These are phyloP conservation scores for Wickerhamiella siamensis DNA, from an alignment of 805 yeast species.

Conservation along the genomic window DNA sequence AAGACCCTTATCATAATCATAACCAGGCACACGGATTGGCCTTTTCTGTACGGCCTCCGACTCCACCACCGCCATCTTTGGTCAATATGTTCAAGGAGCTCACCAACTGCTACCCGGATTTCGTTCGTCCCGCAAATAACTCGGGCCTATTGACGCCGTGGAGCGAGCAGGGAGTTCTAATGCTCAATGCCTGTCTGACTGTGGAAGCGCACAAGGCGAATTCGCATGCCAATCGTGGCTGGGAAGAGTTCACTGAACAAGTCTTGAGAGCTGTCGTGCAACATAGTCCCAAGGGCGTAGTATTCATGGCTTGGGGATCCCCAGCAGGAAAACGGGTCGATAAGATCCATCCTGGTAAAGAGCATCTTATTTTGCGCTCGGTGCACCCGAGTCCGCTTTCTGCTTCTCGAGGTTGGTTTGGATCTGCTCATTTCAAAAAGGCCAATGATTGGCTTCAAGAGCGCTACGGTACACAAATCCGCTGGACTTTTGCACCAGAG, in stretches of 20 bases:
- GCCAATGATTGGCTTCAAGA: conserved; percentile 64
- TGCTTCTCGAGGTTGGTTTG: conserved; percentile 77
- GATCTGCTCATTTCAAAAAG: conserved; percentile 53
- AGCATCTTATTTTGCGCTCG: conserved; percentile 40
- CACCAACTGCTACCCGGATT: conserved; percentile 51
- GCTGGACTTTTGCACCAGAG: conserved; percentile 39
- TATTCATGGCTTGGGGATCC: conserved; percentile 68
- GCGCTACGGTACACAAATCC: conserved; percentile 36
- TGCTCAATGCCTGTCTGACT: conserved; percentile 78
- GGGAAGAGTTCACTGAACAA: conserved; percentile 79
- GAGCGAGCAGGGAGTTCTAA: conserved; percentile 77
- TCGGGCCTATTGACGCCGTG: conserved; percentile 64
- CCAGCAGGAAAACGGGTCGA: conserved; percentile 55
- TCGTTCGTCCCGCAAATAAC: conserved; percentile 37
- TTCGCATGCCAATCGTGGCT: conserved; percentile 79
- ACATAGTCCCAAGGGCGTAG: conserved; percentile 37
- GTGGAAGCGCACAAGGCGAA: conserved; percentile 89
- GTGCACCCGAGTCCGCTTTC: conserved; percentile 95
- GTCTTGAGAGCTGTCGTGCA: conserved; percentile 41
- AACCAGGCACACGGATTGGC: conserved; percentile 97
- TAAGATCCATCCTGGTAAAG: conserved; percentile 22
- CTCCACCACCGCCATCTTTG: conserved; percentile 77
- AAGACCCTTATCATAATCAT: conserved; percentile 87
- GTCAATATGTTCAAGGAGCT: conserved; percentile 75
- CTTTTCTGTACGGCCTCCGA: conserved; percentile 75